Conservation (phyloP, 768 basidiomycete genomes). For the Pleurotus eryngii region DNA sequence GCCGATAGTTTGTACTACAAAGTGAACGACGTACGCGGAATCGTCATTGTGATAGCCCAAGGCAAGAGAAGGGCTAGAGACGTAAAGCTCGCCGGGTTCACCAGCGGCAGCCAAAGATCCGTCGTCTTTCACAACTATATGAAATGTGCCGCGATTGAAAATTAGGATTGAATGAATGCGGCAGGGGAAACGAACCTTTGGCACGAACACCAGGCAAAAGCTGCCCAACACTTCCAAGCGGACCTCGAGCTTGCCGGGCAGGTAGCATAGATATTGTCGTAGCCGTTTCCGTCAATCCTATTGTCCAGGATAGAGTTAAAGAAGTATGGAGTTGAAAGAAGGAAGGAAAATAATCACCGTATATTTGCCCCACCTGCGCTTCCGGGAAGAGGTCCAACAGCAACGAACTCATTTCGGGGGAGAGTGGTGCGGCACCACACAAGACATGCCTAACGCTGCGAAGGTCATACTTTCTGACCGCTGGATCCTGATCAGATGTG, state of each 20-base stretch:
- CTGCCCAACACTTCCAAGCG: constrained; percentile 29
- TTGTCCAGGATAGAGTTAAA: background rate
- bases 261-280: constrained; percentile 47
- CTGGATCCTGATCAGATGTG: constrained; percentile 35
- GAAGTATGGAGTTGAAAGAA: background rate
- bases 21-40: constrained; percentile 43
- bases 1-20: no score
- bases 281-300: constrained; percentile 33
- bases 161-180: background rate
- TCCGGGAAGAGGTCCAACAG: constrained; percentile 44
- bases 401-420: constrained; percentile 44
- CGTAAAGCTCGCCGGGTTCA: constrained; percentile 47
- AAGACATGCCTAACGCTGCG: constrained; percentile 36
- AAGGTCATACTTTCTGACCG: constrained; percentile 39
- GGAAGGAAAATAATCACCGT: constrained; percentile 36
- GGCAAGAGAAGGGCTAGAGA: constrained; percentile 41
- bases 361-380: constrained; percentile 56
- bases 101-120: constrained; percentile 38
- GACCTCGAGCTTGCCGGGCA: constrained; percentile 34
- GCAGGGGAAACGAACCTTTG: constrained; percentile 10
- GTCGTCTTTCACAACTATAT: constrained; percentile 38
- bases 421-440: constrained; percentile 58
- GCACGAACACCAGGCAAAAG: constrained; percentile 2
- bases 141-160: background rate
- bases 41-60: constrained; percentile 44